These are phyloP conservation scores for Nannizzia gypsea DNA, from an alignment of 2,329 filamentous ascomycete genomes.

Conservation along the genomic window DNA sequence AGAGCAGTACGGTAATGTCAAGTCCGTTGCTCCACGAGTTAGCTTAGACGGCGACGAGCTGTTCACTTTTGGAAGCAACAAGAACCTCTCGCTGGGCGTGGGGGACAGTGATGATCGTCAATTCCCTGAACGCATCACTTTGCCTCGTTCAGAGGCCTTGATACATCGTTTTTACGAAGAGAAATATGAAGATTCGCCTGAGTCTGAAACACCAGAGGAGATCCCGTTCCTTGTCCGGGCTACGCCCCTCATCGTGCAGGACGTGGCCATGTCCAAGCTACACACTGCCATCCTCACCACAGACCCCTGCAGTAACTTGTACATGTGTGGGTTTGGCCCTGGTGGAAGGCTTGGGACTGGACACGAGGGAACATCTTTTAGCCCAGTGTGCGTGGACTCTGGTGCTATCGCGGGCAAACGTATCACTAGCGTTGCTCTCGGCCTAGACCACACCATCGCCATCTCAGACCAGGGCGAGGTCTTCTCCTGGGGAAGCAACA, in stretches of 20 bases:
- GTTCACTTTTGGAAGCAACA: slow-evolving; percentile 92
- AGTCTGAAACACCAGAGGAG: slow-evolving; percentile 11
- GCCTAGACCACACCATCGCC: slow-evolving; percentile 82
- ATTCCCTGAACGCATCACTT: slow-evolving; percentile 69
- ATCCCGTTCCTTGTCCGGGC: slow-evolving; percentile 63
- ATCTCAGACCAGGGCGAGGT: slow-evolving; percentile 77
- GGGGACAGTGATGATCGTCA: slow-evolving; percentile 94
- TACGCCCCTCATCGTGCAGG: slow-evolving; percentile 61
- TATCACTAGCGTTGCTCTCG: slow-evolving; percentile 66
- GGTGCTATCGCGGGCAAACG: slow-evolving; percentile 61
- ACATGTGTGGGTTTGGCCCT: slow-evolving; percentile 82
- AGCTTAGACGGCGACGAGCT: slow-evolving; percentile 63
- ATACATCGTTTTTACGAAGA: slow-evolving; percentile 62
- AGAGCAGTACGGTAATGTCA: slow-evolving; percentile 21
- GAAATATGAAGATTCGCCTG: slow-evolving; percentile 34
- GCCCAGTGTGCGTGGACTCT: slow-evolving; percentile 68
- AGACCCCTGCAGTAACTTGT: slow-evolving; percentile 80
- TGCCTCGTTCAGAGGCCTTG: slow-evolving; percentile 67
- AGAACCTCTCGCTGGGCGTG: slow-evolving; percentile 82
- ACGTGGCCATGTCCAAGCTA: slow-evolving; percentile 79
- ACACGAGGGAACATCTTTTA: slow-evolving; percentile 79
- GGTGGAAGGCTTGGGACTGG: slow-evolving; percentile 82
- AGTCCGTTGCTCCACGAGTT: slow-evolving; percentile 23
- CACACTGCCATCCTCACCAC: slow-evolving; percentile 80
- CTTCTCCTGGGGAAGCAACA: slow-evolving; percentile 90